A percentile compares a stretch with the other conserved stretches of the same genome.
phyloP scores from a whole-genome alignment of 2,329 filamentous ascomycete genomes.

The Penicillium sp. region DNA sequence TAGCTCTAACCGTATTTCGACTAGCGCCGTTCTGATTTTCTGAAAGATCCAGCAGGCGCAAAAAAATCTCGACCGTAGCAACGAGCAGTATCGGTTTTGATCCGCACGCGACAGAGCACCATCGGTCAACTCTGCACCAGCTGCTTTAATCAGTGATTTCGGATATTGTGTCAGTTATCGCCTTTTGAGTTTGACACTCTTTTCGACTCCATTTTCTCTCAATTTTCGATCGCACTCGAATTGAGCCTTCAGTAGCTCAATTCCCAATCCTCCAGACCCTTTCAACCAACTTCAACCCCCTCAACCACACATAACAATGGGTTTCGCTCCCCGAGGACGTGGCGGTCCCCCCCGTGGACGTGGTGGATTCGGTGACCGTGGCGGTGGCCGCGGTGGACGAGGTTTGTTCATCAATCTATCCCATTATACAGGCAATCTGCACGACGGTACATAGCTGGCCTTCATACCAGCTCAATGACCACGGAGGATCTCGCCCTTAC shows the following conservation, averaged over 20 bases:
- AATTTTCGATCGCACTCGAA: conserved; percentile 19
- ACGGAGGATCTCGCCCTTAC: background rate
- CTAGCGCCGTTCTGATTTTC: conserved; percentile 45
- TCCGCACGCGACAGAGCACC: conserved; percentile 33
- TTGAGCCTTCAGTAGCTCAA: conserved; percentile 30
- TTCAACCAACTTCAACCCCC: conserved; percentile 11
- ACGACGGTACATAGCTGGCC: conserved; percentile 9
- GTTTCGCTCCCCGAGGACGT: conserved; percentile 36
- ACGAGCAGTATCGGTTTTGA: conserved; percentile 43
- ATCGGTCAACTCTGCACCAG: conserved; percentile 28
- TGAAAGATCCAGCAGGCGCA: conserved; percentile 43
- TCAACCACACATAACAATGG: conserved; percentile 35
- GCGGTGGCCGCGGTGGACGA: conserved; percentile 24
- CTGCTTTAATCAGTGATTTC: conserved; percentile 26
- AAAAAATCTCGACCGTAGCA: conserved; percentile 46
- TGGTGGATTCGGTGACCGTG: conserved; percentile 14
- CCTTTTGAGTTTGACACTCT: conserved; percentile 17
- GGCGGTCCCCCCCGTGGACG: conserved; percentile 25
- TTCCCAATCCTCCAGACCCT: conserved; percentile 15
- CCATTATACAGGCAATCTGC: conserved; percentile 16
- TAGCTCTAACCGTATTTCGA: conserved; percentile 26
- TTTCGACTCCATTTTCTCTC: conserved; percentile 13
- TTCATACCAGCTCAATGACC: conserved; percentile 2
- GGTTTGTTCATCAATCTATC: conserved; percentile 26
- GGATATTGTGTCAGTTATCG: conserved; percentile 15